Conservation (phyloP, 2,329 filamentous ascomycete species). For the Mariannaea elegans region DNA sequence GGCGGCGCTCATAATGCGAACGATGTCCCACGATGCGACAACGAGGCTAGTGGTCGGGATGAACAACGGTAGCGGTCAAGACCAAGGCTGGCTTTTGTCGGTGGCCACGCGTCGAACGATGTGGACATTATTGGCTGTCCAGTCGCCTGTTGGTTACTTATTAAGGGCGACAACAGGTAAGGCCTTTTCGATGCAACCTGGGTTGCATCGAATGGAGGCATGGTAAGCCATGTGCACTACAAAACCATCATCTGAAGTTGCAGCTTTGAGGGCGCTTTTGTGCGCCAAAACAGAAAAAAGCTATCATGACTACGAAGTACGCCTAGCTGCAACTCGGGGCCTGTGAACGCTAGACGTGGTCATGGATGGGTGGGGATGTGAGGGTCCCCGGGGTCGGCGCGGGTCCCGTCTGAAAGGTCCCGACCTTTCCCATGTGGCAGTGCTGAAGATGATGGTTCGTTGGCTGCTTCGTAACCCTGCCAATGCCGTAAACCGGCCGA, state of each 20-base stretch:
- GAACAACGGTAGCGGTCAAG: constrained; percentile 7
- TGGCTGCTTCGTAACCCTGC: neutral
- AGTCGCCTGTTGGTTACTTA: neutral
- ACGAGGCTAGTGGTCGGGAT: neutral
- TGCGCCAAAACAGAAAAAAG: too few species aligned
- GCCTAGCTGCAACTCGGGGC: too few species aligned
- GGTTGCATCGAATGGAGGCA: neutral
- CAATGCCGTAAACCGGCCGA: neutral
- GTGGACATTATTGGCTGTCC: constrained; percentile 24
- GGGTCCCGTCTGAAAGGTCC: neutral
- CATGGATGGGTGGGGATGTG: constrained; percentile 7
- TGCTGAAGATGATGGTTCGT: constrained; percentile 28
- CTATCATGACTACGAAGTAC: too few species aligned
- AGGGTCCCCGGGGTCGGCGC: neutral
- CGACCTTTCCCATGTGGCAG: constrained; percentile 25
- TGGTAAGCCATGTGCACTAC: neutral
- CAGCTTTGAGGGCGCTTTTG: too few species aligned
- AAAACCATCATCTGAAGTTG: too few species aligned
- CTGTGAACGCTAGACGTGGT: neutral
- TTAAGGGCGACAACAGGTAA: neutral
- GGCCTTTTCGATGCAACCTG: constrained; percentile 4
- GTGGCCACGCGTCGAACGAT: constrained; percentile 22
- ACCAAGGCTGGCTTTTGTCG: constrained; percentile 12
- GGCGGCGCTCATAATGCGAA: constrained; percentile 9
- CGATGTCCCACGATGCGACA: neutral